Evolutionary conservation across 2,329 filamentous ascomycete genomes (phyloP), one percentile per base, ranked within the genome.

Genomic region (Fusarium devonianum): DNA sequence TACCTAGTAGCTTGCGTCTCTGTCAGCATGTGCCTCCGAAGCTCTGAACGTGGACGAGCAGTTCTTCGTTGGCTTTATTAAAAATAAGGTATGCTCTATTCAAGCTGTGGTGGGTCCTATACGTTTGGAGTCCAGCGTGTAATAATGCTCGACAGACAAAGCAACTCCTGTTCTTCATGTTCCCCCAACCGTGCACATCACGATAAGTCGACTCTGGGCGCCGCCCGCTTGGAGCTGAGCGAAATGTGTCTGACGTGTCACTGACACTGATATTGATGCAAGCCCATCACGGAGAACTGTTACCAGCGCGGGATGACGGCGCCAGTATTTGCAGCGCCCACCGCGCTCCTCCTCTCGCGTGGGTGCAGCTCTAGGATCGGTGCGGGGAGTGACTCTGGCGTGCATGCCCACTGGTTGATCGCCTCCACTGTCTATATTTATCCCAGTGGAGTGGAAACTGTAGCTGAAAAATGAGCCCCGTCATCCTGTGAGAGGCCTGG

Each of bases 231-330:
- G 13, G 26, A 12, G 28, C 28, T 45, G 37, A 39, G 50, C 48
- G 55, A 54, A n/a, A 58, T 47, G 50, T 52, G 47, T 58, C 47
- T 49, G 50, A 60, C 56, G 56, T 57, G 56, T 60, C 53, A 58
- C 38, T 34, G 41, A 11, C 29, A 18, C 29, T 36, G 32, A 44
- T 22, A 44, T 22, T 36, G n/a, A n/a, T n/a, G n/a, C n/a, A n/a
- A n/a, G n/a, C n/a, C 43, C 35, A 45, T 45, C 33, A 28, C 22
- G 18, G n/a, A 38, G 14, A 37, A n/a, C n/a, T 38, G 26, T 13
- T 30, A 38, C 33, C 25, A 37, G 23, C 17, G 17, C 25, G 32
- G 18, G 33, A 26, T 18, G 34, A 34, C 19, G 36, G 36, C 23
- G 17, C 23, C 23, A 25, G 30, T 13, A 45, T 38, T 26, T 42